Evolutionary conservation across 768 basidiomycete species (phyloP), one percentile per base, ranked within the genome.

Genomic region (Antrodiella citrinella): DNA sequence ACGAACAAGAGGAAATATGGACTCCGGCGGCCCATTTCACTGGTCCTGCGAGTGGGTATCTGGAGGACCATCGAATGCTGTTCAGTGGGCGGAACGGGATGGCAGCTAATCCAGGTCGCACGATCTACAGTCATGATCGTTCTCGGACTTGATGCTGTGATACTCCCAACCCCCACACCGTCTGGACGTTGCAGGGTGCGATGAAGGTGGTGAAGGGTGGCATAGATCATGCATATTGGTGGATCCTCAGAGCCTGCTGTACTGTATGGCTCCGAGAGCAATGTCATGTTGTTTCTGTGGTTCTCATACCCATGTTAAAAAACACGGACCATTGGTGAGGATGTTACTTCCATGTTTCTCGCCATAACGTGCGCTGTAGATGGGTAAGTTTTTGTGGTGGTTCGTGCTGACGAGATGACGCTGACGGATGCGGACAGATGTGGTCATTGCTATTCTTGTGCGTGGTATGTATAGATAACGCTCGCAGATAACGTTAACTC

Each of bases 61-160:
- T 60, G 47, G 56, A 60, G 15, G 52, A 55, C 4, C 49, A 51
- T 38, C 44, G 53, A 25, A 7, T 52, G 44, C n/a, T 54, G 19
- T 48, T 50, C 23, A 48, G 35, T 30, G 53, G 53, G 19, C 42
- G 53, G 23, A 51, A 51, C 22, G 35, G 45, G 3, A 52, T 61
- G 26, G 41, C 9, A 20, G 58, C 54, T 25, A 60, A 59, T 35
- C 61, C 61, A 7, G 62, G 62, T 30, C 56, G 62, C 42, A 62
- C 61, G 24, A 63, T 63, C 12, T 63, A 63, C 44, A 61, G 45
- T 53, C 26, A 46, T 18, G 35, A 35, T 35, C 30, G 15, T 35
- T 35, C n/a, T n/a, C n/a, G 30, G 15, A 15, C 15, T 35, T 15
- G 30, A 35, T 35, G 30, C 15, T 7, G 30, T 35, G 30, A 15